Conservation (phyloP, 306 rosid species). For the Abrus pulchellus region DNA sequence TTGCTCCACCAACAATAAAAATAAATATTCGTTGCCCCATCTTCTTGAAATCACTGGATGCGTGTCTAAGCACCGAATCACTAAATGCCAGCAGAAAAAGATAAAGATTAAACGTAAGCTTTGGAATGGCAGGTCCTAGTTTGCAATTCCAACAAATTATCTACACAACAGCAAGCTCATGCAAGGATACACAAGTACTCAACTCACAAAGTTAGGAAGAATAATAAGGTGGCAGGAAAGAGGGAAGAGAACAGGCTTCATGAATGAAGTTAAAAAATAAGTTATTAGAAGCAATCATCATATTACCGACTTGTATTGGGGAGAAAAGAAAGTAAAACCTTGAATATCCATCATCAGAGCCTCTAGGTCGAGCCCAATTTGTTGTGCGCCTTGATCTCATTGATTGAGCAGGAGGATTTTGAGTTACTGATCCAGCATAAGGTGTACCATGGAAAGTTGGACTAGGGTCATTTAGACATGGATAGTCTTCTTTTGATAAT, state of each 20-base stretch:
- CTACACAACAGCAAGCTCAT: conserved; percentile 25
- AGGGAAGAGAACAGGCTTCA: neutral
- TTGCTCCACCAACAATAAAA: conserved; percentile 95
- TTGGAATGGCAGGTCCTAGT: conserved; percentile 19
- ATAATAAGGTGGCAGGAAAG: neutral
- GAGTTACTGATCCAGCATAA: conserved; percentile 56
- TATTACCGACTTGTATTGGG: conserved; percentile 19
- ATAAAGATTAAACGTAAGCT: conserved; percentile 37
- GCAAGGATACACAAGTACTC: conserved; percentile 32
- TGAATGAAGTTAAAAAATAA: conserved; percentile 24
- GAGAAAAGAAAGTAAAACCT: conserved; percentile 64
- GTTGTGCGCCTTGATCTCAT: conserved; percentile 90
- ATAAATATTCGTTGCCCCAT: conserved; percentile 92
- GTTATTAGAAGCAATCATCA: conserved; percentile 36
- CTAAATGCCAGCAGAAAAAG: conserved; percentile 52
- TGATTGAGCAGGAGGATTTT: conserved; percentile 72
- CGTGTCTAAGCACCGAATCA: conserved; percentile 78
- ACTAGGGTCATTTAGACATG: conserved; percentile 91
- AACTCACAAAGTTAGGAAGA: conserved; percentile 5
- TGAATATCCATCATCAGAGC: conserved; percentile 94
- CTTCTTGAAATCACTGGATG: conserved; percentile 89
- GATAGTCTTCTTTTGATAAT: conserved; percentile 85
- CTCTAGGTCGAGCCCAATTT: conserved; percentile 90
- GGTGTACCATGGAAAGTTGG: conserved; percentile 74
- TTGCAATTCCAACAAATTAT: conserved; percentile 27